phyloP scores from a whole-genome alignment of 1,284 basidiomycete genomes.

The Trichosporon sp. region DNA sequence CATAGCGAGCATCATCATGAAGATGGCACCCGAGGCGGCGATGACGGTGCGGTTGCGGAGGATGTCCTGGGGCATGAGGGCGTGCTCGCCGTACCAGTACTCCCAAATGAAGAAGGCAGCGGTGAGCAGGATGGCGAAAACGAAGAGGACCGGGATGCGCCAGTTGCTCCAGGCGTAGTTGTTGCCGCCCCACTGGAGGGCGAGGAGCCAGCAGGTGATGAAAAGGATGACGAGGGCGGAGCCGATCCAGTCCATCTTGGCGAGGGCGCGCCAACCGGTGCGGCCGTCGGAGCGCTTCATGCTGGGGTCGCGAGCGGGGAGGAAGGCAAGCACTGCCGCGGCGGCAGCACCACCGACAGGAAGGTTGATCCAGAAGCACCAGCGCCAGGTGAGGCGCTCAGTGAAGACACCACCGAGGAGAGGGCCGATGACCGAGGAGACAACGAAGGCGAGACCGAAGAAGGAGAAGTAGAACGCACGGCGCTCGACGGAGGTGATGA shows the following conservation, averaged over 20 bases:
- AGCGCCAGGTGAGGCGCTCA: slow-evolving; percentile 58
- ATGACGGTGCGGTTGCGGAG: slow-evolving; percentile 53
- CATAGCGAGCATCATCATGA: slow-evolving; percentile 58
- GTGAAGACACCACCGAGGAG: slow-evolving; percentile 59
- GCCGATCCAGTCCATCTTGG: slow-evolving; percentile 57
- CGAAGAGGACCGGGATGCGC: slow-evolving; percentile 54
- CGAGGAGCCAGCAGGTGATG: slow-evolving; percentile 57
- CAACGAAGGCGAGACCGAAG: slow-evolving; percentile 55
- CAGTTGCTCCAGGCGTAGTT: slow-evolving; percentile 46
- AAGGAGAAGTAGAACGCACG: slow-evolving; percentile 55
- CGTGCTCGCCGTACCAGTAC: slow-evolving; percentile 49
- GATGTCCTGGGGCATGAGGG: slow-evolving; percentile 47
- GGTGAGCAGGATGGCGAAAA: slow-evolving; percentile 52
- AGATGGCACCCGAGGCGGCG: slow-evolving; percentile 50
- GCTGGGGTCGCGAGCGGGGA: slow-evolving; percentile 59
- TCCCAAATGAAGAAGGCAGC: slow-evolving; percentile 56
- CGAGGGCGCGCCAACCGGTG: slow-evolving; percentile 39
- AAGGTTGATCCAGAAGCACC: slow-evolving; percentile 61
- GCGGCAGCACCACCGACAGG: slow-evolving; percentile 56
- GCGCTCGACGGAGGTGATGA: slow-evolving; percentile 55
- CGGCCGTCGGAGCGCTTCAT: slow-evolving; percentile 32
- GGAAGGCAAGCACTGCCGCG: slow-evolving; percentile 55
- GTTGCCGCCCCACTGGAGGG: slow-evolving; percentile 59
- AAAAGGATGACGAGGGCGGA: slow-evolving; percentile 54
- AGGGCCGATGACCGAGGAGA: slow-evolving; percentile 54